Percentiles rank a stretch among this genome's conserved stretches.
phyloP scores from a whole-genome alignment of 1,284 basidiomycete species.

The Ustilago trichophora region DNA sequence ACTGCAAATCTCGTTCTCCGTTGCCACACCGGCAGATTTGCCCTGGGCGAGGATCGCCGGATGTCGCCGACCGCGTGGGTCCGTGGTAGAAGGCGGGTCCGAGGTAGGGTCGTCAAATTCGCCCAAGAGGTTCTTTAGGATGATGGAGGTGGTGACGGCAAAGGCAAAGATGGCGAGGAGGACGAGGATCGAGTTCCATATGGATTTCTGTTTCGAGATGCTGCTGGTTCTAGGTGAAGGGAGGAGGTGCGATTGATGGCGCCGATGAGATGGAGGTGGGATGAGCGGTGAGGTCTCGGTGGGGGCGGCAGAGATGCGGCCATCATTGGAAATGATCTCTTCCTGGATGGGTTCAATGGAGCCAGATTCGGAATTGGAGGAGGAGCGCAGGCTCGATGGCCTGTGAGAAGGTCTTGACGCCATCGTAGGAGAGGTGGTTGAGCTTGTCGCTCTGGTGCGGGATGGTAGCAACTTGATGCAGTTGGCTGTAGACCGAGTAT shows the following conservation, averaged over 20 bases:
- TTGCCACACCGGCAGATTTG: conserved; percentile 48
- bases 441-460: too few relatives aligned
- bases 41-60: conserved; percentile 45
- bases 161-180: conserved; percentile 36
- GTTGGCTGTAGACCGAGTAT: too few relatives aligned
- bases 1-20: conserved; percentile 50
- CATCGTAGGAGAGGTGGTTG: too few relatives aligned
- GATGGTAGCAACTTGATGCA: too few relatives aligned
- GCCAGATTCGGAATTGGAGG: conserved; percentile 4
- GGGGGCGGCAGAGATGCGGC: conserved; percentile 9
- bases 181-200: conserved; percentile 36
- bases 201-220: conserved; percentile 6
- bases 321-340: conserved; percentile 30
- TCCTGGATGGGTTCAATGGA: conserved; percentile 31
- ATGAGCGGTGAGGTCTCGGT: conserved; percentile 25
- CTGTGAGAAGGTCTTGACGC: conserved; percentile 3
- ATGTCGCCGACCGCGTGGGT: conserved; percentile 37
- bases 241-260: not conserved
- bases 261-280: too few relatives aligned
- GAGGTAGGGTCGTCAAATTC: conserved; percentile 22
- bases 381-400: conserved; percentile 32
- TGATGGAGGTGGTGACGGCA: conserved; percentile 32
- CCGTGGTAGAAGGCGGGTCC: conserved; percentile 1
- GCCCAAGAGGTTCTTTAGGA: conserved; percentile 38
- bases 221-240: not conserved